Evolutionary conservation across 1,139 yeast genomes (phyloP), one percentile per base, ranked within the genome.

Genomic region (Suhomyces bribrorum): DNA sequence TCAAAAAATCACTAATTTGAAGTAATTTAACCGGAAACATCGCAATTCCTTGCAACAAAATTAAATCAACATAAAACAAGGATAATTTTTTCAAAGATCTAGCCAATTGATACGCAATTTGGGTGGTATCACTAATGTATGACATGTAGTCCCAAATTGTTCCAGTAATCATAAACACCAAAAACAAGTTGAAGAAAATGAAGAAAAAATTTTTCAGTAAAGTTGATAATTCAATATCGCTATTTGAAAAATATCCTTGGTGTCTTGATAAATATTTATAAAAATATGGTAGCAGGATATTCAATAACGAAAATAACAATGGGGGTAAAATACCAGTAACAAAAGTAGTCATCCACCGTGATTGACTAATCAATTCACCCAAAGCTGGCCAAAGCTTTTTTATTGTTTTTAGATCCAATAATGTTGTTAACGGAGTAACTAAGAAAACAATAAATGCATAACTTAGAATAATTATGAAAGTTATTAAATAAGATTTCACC

Each of bases 131-230:
- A 42, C 83, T 80, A 28, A 85, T 68, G 40, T 82, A 73, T 3
- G 87, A 83, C 69, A 81, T 73, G 44, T 79, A 77, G 47, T 79
- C 80, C 31, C 81, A 67, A 18, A 81, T 79, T 0, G 95, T 84
- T 37, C 92, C 90, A 15, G 88, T 87, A 34, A 85, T 74, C 7
- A 94, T 85, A 62, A 87, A 87, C 39, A 87, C 88, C 59, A 87
- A 71, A 52, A 87, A 88, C 73, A 87, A 74, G 62, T 86, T 87
- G 56, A 87, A 86, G 58, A 88, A 87, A 28, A 86, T 82, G 61
- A 84, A 88, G 57, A 86, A 81, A 61, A 86, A 87, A 61, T 88
- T 87, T 65, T 88, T 87, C 44, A 85, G 77, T 11, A 87, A 81
- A 0, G 87, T 76, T 0, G 92, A 81, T 24, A 87, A 66, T 58